Evolutionary conservation across 306 rosid genomes (phyloP).

Genomic region (Carpinus viminea): DNA sequence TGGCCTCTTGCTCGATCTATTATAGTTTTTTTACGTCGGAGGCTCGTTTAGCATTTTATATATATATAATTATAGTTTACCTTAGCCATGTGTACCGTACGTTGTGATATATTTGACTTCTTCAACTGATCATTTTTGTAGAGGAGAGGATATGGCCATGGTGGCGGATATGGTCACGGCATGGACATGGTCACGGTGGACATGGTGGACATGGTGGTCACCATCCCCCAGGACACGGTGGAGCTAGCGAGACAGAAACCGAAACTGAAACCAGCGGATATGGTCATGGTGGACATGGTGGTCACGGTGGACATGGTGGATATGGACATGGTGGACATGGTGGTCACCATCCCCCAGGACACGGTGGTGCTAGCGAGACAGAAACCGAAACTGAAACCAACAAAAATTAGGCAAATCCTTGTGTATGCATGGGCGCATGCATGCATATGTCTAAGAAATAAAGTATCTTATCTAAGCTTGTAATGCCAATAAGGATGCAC

Average conservation of each 20-base stretch:
- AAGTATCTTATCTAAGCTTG: neutral
- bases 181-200: neutral
- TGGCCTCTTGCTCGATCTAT: too few relatives aligned
- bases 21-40: too few relatives aligned
- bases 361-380: too few relatives aligned
- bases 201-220: too few relatives aligned
- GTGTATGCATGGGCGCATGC: neutral
- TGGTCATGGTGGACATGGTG: too few relatives aligned
- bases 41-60: too few relatives aligned
- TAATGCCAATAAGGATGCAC: neutral
- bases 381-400: too few relatives aligned
- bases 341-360: too few relatives aligned
- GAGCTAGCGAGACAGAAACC: too few relatives aligned
- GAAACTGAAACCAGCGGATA: too few relatives aligned
- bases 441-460: neutral
- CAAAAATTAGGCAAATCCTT: neutral
- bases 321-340: too few relatives aligned
- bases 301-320: too few relatives aligned
- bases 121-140: neutral
- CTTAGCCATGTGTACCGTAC: neutral
- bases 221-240: neutral
- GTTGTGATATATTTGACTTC: neutral
- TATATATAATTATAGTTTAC: neutral
- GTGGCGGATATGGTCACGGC: neutral
- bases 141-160: neutral